Conservation (phyloP, 2,329 filamentous ascomycete genomes). For the Trichoderma sp. region DNA sequence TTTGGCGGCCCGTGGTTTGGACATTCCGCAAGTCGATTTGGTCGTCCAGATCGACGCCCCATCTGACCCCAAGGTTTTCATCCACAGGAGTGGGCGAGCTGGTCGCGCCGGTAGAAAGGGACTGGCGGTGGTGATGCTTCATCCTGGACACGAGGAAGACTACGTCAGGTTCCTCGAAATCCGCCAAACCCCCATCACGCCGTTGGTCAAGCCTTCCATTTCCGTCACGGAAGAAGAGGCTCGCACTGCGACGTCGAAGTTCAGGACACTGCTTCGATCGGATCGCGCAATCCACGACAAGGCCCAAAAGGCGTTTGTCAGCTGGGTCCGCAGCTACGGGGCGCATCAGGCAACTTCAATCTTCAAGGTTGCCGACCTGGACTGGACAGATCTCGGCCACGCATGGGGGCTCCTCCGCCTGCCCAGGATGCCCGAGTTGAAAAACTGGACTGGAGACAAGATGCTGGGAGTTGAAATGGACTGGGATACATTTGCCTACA, state of each 20-base stretch:
- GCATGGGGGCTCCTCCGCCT: constrained; percentile 86
- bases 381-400: constrained; percentile 79
- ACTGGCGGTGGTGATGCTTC: constrained; percentile 81
- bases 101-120: constrained; percentile 87
- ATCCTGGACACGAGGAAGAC: constrained; percentile 83
- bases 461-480: constrained; percentile 65
- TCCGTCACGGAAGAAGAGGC: constrained; percentile 64
- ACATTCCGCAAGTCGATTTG: constrained; percentile 88
- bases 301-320: constrained; percentile 87
- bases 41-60: constrained; percentile 84
- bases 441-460: constrained; percentile 70
- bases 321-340: constrained; percentile 87
- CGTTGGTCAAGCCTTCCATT: constrained; percentile 60
- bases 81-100: constrained; percentile 88
- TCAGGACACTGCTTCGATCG: constrained; percentile 59
- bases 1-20: constrained; percentile 84
- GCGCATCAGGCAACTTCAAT: constrained; percentile 92
- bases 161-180: constrained; percentile 86
- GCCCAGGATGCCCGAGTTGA: constrained; percentile 91
- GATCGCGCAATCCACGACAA: constrained; percentile 75
- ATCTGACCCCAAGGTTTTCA: constrained; percentile 90
- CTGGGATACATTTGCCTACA: constrained; percentile 69
- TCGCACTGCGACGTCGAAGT: constrained; percentile 55
- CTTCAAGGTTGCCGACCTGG: constrained; percentile 77
- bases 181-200: constrained; percentile 78